Percentiles rank a stretch among this genome's conserved stretches.
phyloP scores from a whole-genome alignment of 2,329 filamentous ascomycete genomes.

The Ciborinia camelliae region DNA sequence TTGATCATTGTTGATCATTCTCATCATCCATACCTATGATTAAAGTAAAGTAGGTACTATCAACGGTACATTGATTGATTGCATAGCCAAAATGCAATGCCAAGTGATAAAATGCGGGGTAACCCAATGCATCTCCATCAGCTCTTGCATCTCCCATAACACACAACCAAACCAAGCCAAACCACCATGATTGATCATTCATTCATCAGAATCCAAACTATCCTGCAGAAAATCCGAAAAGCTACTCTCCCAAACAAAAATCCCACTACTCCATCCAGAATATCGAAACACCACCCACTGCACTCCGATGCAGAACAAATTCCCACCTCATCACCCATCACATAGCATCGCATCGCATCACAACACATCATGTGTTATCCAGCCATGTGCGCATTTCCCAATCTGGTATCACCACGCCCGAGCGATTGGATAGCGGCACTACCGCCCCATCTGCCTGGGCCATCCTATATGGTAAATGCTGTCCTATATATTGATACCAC shows the following conservation, averaged over 20 bases:
- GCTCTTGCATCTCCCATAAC: neutral
- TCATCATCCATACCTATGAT: neutral
- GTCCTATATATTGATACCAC: slow-evolving; percentile 10
- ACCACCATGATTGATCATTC: too few relatives aligned
- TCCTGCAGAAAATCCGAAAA: neutral
- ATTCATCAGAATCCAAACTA: neutral
- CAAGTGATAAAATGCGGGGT: slow-evolving; percentile 8
- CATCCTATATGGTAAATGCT: too few relatives aligned
- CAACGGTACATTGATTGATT: too few relatives aligned
- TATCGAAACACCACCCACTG: slow-evolving; percentile 2
- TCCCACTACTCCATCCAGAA: neutral
- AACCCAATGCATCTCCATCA: neutral
- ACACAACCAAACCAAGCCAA: too few relatives aligned
- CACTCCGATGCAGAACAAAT: neutral
- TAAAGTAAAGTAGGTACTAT: too few relatives aligned
- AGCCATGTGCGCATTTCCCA: neutral
- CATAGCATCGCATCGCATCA: too few relatives aligned
- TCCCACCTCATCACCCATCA: neutral
- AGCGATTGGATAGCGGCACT: neutral
- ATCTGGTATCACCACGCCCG: slow-evolving; percentile 9
- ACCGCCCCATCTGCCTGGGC: too few relatives aligned
- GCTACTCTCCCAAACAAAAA: neutral
- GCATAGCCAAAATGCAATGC: neutral
- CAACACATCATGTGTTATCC: neutral
- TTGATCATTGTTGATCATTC: neutral